phyloP scores from a whole-genome alignment of 2,329 filamentous ascomycete genomes.

The Sarocladium strictum region DNA sequence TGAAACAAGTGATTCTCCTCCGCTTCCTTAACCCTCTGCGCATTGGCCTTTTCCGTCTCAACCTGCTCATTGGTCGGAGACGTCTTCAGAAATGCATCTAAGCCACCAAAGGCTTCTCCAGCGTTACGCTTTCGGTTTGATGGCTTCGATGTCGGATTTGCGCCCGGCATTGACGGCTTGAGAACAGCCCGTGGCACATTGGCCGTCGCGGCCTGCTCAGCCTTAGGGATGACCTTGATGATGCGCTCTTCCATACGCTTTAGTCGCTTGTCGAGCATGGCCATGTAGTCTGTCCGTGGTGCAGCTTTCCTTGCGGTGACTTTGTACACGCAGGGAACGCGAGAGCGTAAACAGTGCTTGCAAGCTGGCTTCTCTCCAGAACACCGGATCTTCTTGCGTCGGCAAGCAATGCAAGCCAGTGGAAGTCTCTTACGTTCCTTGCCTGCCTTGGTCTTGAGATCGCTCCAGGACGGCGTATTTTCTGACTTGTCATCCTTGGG shows the following conservation, averaged over 20 bases:
- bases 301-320: slow-evolving; percentile 91
- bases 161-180: slow-evolving; percentile 65
- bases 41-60: slow-evolving; percentile 26
- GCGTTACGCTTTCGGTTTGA: slow-evolving; percentile 71
- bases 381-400: slow-evolving; percentile 95
- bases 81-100: slow-evolving; percentile 73
- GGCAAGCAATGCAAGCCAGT: slow-evolving; percentile 89
- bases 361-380: slow-evolving; percentile 97
- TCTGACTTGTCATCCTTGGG: slow-evolving; percentile 53
- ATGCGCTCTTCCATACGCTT: slow-evolving; percentile 98
- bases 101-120: slow-evolving; percentile 77
- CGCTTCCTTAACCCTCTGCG: slow-evolving; percentile 49
- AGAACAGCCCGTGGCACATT: slow-evolving; percentile 75
- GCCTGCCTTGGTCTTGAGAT: slow-evolving; percentile 84
- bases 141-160: slow-evolving; percentile 33
- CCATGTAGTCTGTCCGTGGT: slow-evolving; percentile 96
- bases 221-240: slow-evolving; percentile 88
- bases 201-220: slow-evolving; percentile 63
- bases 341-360: slow-evolving; percentile 88
- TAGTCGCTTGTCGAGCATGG: slow-evolving; percentile 91
- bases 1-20: slow-evolving; percentile 73
- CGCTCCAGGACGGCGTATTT: slow-evolving; percentile 63
- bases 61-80: slow-evolving; percentile 44
- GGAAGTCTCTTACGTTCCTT: slow-evolving; percentile 93
- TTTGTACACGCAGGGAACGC: slow-evolving; percentile 96